Base-by-base conservation (phyloP, 2,329 filamentous ascomycete species). In the Cladosporium austrohemisphaericum region DNA sequence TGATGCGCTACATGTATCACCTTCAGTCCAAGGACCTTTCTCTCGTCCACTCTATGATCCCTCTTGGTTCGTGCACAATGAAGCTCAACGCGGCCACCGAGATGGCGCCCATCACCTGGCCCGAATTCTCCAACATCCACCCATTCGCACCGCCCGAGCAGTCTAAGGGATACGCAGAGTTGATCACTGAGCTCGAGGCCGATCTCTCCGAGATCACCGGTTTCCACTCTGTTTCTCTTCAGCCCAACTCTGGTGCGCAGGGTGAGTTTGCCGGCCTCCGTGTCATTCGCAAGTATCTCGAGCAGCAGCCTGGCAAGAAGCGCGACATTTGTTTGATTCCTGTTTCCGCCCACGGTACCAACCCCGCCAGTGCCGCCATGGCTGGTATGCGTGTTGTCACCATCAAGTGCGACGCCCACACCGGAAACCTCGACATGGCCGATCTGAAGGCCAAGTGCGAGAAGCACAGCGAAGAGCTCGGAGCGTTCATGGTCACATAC, bases 51-150 rank as follows among this genome's bases (percentile, higher is more conserved):
- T 96, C 91, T 13, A 97, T 97, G 92, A 97, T 97, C 53, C 90
- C 92, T 2, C 80, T 97, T 1, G 92, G 92, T 16, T 96, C 92
- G 1, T 97, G 92, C 76, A 97, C 92, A 11, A 97, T 97, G 92
- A 97, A 97, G 76, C 82, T 96, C 46, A 96, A 96, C 67, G 88
- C 86, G 33, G 93, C 91, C 3, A 88, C 88, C 0, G 89, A 96
- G 73, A 96, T 97, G 92, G 79, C 87, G 13, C 86, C 91, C 6
- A 78, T 96, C 49, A 87, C 87, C 1, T 85, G 83, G 71, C 81
- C 84, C 1, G 81, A 84, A 41, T 88, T 91, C 62, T 79, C 86
- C 33, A 81, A 85, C 53, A 76, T 95, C 26, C 92, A 97, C 70
- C 92, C 92, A 0, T 89, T 90, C 62, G 80, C 84, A 29, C 85